phyloP scores from a whole-genome alignment of 2,329 filamentous ascomycete species.

The Emmonsia crescens region DNA sequence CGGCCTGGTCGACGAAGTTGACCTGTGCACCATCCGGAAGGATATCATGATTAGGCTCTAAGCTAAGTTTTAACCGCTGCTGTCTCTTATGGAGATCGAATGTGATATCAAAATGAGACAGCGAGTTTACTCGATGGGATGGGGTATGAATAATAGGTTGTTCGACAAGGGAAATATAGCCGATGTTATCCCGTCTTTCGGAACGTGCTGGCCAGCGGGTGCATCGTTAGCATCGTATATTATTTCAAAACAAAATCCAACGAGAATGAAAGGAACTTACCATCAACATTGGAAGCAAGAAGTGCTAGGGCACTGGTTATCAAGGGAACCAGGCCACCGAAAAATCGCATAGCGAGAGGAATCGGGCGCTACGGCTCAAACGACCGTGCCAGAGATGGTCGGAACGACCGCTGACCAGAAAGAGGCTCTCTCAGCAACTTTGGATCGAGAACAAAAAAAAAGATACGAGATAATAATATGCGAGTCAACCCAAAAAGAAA shows the following conservation, averaged over 20 bases:
- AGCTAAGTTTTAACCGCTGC: slow-evolving; percentile 62
- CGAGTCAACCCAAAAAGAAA: background rate
- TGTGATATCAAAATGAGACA: slow-evolving; percentile 73
- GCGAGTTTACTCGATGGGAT: slow-evolving; percentile 65
- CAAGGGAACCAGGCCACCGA: slow-evolving; percentile 18
- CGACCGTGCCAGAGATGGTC: slow-evolving; percentile 2
- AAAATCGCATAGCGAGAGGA: slow-evolving; percentile 18
- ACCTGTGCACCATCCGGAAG: slow-evolving; percentile 65
- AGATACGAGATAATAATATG: background rate
- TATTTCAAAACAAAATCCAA: background rate
- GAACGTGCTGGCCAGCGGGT: slow-evolving; percentile 49
- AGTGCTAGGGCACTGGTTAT: slow-evolving; percentile 19
- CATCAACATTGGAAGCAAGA: slow-evolving; percentile 14
- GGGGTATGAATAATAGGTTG: slow-evolving; percentile 67
- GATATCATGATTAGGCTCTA: slow-evolving; percentile 88
- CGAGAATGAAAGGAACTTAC: slow-evolving; percentile 8
- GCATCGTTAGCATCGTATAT: slow-evolving; percentile 2
- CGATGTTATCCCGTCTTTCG: slow-evolving; percentile 62
- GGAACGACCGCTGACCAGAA: background rate
- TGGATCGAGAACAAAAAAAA: background rate
- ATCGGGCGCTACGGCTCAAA: slow-evolving; percentile 7
- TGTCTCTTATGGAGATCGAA: slow-evolving; percentile 61
- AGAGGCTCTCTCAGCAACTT: background rate
- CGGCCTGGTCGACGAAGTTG: slow-evolving; percentile 61
- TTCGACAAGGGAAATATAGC: slow-evolving; percentile 60